These are phyloP conservation scores for Canna indica DNA, from an alignment of 176 grass and related monocot species.

Conservation along the genomic window DNA sequence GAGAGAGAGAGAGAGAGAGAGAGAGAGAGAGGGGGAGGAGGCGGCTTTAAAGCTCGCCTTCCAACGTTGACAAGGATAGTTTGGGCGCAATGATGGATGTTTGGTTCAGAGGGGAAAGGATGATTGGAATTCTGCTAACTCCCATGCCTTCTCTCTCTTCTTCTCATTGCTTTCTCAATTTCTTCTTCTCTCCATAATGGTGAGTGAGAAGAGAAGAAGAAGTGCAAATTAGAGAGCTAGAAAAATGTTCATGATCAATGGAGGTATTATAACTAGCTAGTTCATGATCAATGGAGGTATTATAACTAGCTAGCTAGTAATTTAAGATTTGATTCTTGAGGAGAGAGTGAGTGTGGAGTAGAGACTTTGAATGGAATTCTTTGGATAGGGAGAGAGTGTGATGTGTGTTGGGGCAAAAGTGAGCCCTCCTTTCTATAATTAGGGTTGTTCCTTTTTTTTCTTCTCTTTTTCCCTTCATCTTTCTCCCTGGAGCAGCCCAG, in stretches of 20 bases:
- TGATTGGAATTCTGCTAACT: not conserved
- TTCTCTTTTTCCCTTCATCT: not conserved
- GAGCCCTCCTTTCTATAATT: not conserved
- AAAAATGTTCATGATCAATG: not conserved
- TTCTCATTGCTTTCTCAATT: not conserved
- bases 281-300: not conserved
- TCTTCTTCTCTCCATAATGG: not conserved
- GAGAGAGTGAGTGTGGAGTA: too few relatives aligned
- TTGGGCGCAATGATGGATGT: conserved; percentile 2
- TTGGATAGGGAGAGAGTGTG: not conserved
- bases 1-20: not conserved
- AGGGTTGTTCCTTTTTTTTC: not conserved
- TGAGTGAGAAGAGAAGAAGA: too few relatives aligned
- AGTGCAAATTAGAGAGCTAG: not conserved
- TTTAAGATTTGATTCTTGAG: too few relatives aligned
- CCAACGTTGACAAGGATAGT: conserved; percentile 1
- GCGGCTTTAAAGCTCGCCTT: not conserved
- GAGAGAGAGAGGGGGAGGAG: too few relatives aligned
- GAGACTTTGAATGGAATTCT: not conserved
- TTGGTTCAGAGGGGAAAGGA: conserved; percentile 8
- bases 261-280: not conserved
- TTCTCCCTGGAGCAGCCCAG: not conserved
- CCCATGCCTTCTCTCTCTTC: not conserved
- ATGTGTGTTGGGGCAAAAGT: not conserved
- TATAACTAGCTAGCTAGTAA: not conserved